Percentiles rank a stretch among this genome's conserved stretches.
These are phyloP conservation scores for Rhynchospora breviuscula DNA, from an alignment of 176 grass and related monocot species.

Conservation along the genomic window DNA sequence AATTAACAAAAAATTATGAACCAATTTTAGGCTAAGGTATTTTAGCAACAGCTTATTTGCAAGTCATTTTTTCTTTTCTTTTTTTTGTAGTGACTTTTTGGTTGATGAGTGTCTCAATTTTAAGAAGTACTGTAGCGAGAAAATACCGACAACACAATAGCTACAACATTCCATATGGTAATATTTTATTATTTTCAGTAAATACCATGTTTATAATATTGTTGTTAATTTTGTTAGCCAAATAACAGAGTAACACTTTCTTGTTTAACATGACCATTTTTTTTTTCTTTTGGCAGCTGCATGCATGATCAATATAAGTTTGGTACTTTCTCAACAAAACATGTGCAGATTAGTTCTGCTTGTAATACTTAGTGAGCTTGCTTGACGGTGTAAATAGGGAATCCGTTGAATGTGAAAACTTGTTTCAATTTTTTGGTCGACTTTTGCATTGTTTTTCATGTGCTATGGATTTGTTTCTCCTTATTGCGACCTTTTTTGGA, in stretches of 20 bases:
- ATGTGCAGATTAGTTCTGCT: neutral
- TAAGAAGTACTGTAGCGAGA: conserved; percentile 76
- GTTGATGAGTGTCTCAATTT: conserved; percentile 73
- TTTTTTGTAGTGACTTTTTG: conserved; percentile 62
- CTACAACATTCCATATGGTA: conserved; percentile 14
- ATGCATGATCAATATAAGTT: neutral
- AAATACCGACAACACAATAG: conserved; percentile 40
- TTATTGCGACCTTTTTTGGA: neutral
- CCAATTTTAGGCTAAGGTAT: neutral
- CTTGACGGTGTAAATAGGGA: conserved; percentile 3
- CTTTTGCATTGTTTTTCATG: neutral
- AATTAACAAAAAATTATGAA: neutral
- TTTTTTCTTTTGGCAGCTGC: neutral
- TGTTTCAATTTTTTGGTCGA: neutral
- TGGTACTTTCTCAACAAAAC: neutral
- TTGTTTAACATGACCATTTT: neutral
- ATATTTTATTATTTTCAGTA: neutral
- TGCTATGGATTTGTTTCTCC: neutral
- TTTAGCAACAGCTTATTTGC: neutral
- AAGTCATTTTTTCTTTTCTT: neutral
- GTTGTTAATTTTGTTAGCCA: neutral
- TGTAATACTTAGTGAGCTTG: neutral
- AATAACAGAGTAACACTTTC: neutral
- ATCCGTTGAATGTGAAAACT: neutral
- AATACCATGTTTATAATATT: neutral